Evolutionary conservation across 164 flowering plant species (phyloP), one percentile per base, ranked within the genome.

Genomic region (Sedum album): DNA sequence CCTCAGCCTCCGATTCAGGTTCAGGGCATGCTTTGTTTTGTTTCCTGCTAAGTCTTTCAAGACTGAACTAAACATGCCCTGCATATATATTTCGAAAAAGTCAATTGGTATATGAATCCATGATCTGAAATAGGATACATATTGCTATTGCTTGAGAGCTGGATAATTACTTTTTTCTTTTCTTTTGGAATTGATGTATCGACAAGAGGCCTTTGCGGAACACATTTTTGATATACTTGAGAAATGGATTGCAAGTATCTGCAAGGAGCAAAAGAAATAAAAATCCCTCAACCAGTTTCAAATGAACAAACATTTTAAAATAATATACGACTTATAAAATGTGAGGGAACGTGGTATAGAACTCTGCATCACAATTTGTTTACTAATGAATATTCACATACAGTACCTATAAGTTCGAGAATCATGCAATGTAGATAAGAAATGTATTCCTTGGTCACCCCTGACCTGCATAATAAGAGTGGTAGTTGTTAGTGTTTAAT

Each of bases 51-150:
- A 69, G 39, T 83, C 92, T 72, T 82, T 81, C 26, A 87, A 73
- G 6, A 90, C 79, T 35, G 85, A 82, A 72, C 83, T 76, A 73
- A 93, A 88, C 38, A 91, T 63, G 36, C 97, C 90, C 97, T 91
- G 66, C 21, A 42, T 61, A 41, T 42, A 53, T 44, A n/a, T n/a
- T n/a, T 68, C 64, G 39, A 44, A 33, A 51, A 46, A 25, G 39
- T 17, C 55, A 28, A 57, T 51, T 68, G 11, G 36, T 42, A 14
- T 0, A 26, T 57, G 8, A 44, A 42, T 42, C 48, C 21, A 30
- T 57, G 20, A 44, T 57, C 55, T 25, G 31, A 28, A 41, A 33
- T 23, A 46, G 38, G 21, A 26, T 18, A 33, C 48, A 62, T 41
- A 66, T 2, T 26, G 25, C 28, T 51, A n/a, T n/a, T n/a, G n/a